phyloP scores from a whole-genome alignment of 768 basidiomycete genomes.

The Boletus rubroflammeus region DNA sequence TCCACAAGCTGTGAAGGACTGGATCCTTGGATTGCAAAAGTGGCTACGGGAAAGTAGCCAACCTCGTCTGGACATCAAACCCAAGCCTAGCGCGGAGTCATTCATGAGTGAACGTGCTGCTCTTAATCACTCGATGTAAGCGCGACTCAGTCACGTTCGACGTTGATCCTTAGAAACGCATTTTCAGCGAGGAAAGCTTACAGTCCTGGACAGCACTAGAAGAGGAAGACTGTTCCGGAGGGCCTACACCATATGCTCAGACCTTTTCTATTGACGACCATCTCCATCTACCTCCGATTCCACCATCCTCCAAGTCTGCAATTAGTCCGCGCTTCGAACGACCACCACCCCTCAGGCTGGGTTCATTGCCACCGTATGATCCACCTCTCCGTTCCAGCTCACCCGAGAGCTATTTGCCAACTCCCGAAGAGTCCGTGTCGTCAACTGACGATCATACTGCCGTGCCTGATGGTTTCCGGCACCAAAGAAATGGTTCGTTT shows the following conservation, averaged over 20 bases:
- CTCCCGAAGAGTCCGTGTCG: constrained; percentile 52
- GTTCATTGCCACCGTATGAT: constrained; percentile 41
- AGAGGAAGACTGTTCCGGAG: constrained; percentile 35
- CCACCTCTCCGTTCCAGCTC: constrained; percentile 47
- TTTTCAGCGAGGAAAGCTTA: constrained; percentile 37
- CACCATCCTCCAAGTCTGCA: constrained; percentile 25
- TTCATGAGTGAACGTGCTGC: constrained; percentile 41
- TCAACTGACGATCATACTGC: constrained; percentile 41
- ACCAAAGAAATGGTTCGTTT: constrained; percentile 51
- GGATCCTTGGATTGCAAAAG: constrained; percentile 65
- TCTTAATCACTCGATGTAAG: constrained; percentile 34
- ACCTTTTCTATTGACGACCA: constrained; percentile 63
- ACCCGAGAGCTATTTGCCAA: constrained; percentile 52
- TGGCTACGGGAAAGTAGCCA: constrained; percentile 66
- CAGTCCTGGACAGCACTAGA: constrained; percentile 45
- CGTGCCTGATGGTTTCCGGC: constrained; percentile 30
- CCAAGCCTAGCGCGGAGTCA: constrained; percentile 47
- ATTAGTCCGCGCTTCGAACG: constrained; percentile 33
- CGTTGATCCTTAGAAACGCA: constrained; percentile 4
- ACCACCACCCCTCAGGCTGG: constrained; percentile 49
- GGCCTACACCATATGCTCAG: constrained; percentile 49
- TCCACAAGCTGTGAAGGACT: constrained; percentile 57
- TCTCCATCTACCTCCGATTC: constrained; percentile 38
- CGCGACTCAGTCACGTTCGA: not conserved
- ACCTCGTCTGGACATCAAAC: constrained; percentile 29